Conservation (phyloP, 345 rosid genomes). For the Eucalyptus dawsonii region DNA sequence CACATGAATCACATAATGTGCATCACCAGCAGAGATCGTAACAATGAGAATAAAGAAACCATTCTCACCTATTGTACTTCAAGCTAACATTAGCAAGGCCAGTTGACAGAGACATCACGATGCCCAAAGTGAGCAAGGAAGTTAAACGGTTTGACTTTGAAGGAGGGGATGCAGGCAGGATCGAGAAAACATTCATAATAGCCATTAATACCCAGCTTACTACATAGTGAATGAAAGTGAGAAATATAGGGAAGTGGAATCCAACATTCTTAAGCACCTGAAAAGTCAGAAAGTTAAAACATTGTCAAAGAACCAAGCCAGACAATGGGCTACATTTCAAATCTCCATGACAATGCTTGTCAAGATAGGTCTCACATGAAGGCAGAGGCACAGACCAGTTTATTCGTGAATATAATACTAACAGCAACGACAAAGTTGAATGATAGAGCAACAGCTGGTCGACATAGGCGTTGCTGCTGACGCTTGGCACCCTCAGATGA, state of each 20-base stretch:
- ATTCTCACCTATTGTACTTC: slow-evolving; percentile 76
- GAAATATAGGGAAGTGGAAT: slow-evolving; percentile 79
- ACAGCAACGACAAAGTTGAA: slow-evolving; percentile 78
- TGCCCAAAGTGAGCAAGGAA: slow-evolving; percentile 54
- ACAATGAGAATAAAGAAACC: neutral
- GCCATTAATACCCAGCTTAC: slow-evolving; percentile 83
- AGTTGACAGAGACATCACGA: slow-evolving; percentile 88
- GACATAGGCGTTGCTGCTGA: slow-evolving; percentile 49
- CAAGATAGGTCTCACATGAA: neutral
- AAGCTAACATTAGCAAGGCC: slow-evolving; percentile 98
- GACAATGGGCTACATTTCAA: neutral
- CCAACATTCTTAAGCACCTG: slow-evolving; percentile 88
- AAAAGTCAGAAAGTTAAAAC: neutral
- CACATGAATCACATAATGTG: neutral
- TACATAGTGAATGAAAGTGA: slow-evolving; percentile 76
- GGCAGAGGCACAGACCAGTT: slow-evolving; percentile 23
- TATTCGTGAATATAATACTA: slow-evolving; percentile 73
- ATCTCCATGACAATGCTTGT: neutral
- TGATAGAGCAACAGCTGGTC: slow-evolving; percentile 59
- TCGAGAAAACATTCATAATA: slow-evolving; percentile 48
- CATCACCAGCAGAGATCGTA: neutral
- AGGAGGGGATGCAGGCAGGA: slow-evolving; percentile 70
- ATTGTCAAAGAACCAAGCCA: neutral
- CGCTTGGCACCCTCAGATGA: slow-evolving; percentile 49
- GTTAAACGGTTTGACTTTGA: slow-evolving; percentile 45